Evolutionary conservation across 1,139 yeast genomes (phyloP).

Genomic region (Lodderomyces elongisporus): DNA sequence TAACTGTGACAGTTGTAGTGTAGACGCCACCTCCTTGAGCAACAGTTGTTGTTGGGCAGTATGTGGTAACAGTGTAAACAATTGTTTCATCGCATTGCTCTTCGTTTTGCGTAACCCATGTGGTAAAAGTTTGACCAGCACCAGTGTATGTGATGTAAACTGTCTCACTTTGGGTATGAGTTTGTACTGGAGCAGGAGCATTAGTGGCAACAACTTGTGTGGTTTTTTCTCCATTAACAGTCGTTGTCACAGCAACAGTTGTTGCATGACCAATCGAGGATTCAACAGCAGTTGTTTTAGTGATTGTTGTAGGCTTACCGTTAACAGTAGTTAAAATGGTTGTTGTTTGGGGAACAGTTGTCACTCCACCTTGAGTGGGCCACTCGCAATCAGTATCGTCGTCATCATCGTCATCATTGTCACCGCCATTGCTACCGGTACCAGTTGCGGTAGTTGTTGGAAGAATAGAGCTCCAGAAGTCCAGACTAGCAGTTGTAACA

Average conservation of each 20-base stretch:
- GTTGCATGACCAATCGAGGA: slow-evolving; percentile 3
- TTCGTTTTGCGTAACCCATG: slow-evolving; percentile 8
- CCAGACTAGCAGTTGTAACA: slow-evolving; percentile 1
- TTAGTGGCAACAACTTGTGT: slow-evolving; percentile 6
- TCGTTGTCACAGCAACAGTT: slow-evolving; percentile 8
- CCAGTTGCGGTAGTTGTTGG: background rate
- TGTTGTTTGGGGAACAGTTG: background rate
- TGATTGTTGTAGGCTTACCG: slow-evolving; percentile 8
- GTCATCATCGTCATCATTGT: slow-evolving; percentile 13
- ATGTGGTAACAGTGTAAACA: slow-evolving; percentile 10
- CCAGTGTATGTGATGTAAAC: slow-evolving; percentile 10
- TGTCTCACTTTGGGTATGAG: slow-evolving; percentile 5
- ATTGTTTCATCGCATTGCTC: slow-evolving; percentile 8
- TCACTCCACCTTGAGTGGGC: slow-evolving; percentile 1
- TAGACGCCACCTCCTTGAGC: slow-evolving; percentile 7
- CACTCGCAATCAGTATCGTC: slow-evolving; percentile 14
- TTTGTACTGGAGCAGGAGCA: slow-evolving; percentile 4
- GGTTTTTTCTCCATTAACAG: slow-evolving; percentile 3
- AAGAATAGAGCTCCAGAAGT: background rate
- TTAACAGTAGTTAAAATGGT: slow-evolving; percentile 2
- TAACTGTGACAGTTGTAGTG: slow-evolving; percentile 12
- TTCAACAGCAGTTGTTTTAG: slow-evolving; percentile 3
- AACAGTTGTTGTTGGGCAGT: slow-evolving; percentile 10
- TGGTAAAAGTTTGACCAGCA: slow-evolving; percentile 11
- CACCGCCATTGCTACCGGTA: no score